phyloP scores from a whole-genome alignment of 352 stramenopile genomes.

The Phytophthora crassamura region DNA sequence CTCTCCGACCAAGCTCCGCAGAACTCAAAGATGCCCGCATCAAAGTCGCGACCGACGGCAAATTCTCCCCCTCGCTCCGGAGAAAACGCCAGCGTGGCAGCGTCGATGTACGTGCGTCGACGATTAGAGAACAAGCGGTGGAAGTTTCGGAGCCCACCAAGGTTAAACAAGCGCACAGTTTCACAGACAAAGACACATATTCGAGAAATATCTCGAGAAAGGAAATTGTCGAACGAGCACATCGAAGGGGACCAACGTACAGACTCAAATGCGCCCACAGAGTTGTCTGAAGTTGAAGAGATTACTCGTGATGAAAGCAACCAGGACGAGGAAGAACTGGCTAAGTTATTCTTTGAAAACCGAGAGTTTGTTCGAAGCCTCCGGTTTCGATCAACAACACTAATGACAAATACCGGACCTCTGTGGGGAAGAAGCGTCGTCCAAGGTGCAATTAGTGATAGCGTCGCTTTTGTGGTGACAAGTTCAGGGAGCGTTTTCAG shows the following conservation, averaged over 20 bases:
- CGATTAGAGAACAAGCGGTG: constrained; percentile 74
- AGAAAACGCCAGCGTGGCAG: constrained; percentile 3
- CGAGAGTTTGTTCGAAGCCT: constrained; percentile 68
- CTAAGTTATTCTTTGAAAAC: constrained; percentile 72
- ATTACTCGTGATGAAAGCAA: constrained; percentile 28
- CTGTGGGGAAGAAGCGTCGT: constrained; percentile 91
- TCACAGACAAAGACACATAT: constrained; percentile 32
- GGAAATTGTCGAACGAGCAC: constrained; percentile 11
- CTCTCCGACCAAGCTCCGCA: background rate
- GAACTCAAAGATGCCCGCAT: background rate
- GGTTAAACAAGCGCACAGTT: constrained; percentile 56
- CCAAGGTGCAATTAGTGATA: constrained; percentile 83
- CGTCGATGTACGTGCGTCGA: constrained; percentile 60
- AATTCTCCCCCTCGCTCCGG: background rate
- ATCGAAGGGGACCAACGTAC: background rate
- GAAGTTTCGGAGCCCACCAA: constrained; percentile 68
- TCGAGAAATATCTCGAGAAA: constrained; percentile 29
- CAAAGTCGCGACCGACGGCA: constrained; percentile 7
- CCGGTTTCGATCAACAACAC: constrained; percentile 66
- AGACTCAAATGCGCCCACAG: constrained; percentile 20
- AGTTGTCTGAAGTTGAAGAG: constrained; percentile 37
- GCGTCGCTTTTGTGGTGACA: constrained; percentile 88
- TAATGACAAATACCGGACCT: constrained; percentile 90
- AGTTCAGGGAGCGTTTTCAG: constrained; percentile 84
- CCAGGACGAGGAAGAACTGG: constrained; percentile 61